Conservation (phyloP, 208 protist species). For the Balamuthia mandrillaris region DNA sequence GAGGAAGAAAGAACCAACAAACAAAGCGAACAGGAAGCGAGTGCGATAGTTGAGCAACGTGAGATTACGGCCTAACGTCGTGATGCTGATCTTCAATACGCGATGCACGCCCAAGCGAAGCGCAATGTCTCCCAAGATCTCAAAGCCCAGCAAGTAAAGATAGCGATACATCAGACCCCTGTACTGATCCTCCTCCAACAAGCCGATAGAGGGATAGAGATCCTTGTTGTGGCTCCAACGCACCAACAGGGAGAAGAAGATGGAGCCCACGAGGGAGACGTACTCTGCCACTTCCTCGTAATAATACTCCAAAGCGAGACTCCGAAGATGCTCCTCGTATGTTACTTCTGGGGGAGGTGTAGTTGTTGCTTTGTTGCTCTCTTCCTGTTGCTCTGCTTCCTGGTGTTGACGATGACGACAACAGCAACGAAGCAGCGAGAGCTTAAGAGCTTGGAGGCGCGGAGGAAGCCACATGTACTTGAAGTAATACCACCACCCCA, state of each 20-base stretch:
- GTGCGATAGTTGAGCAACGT: slow-evolving; percentile 18
- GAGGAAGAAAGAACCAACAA: background rate
- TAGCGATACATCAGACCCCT: slow-evolving; percentile 8
- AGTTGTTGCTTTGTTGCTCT: too few species aligned
- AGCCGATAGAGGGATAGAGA: background rate
- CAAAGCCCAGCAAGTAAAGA: background rate
- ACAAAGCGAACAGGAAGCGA: slow-evolving; percentile 9
- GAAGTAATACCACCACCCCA: background rate
- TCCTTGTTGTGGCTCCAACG: background rate
- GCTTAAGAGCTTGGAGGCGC: too few species aligned
- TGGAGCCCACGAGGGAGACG: background rate
- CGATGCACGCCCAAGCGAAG: background rate
- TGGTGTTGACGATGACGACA: too few species aligned
- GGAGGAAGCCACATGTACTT: too few species aligned
- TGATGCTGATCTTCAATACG: background rate
- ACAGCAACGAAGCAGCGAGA: too few species aligned
- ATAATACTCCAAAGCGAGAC: too few species aligned
- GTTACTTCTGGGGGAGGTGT: too few species aligned
- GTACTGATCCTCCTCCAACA: background rate
- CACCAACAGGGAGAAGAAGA: background rate
- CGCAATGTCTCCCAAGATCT: background rate
- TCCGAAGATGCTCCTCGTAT: too few species aligned
- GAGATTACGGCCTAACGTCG: background rate
- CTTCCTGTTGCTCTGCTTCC: too few species aligned
- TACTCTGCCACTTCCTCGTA: too few species aligned